These are phyloP conservation scores for Colletotrichum sp. DNA, from an alignment of 2,329 filamentous ascomycete species.

Conservation along the genomic window DNA sequence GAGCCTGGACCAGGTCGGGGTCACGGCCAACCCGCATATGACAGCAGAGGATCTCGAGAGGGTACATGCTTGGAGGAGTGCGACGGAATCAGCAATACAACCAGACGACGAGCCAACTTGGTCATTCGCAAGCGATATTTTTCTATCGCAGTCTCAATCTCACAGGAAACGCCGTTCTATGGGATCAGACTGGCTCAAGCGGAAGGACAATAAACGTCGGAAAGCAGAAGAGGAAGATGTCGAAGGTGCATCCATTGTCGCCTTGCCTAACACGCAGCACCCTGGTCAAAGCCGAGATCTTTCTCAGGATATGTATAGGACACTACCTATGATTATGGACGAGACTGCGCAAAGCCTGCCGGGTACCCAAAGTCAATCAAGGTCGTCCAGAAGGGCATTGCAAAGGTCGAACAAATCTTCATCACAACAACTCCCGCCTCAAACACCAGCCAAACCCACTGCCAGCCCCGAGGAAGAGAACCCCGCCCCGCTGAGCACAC, in stretches of 20 bases:
- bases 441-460: background rate
- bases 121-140: conserved; percentile 25
- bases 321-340: background rate
- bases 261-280: background rate
- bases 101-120: conserved; percentile 7
- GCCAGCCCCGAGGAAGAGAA: background rate
- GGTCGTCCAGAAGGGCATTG: background rate
- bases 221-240: background rate
- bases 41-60: conserved; percentile 34
- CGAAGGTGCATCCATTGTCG: background rate
- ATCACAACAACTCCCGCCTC: background rate
- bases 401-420: background rate
- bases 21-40: conserved; percentile 32
- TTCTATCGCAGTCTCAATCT: conserved; percentile 25
- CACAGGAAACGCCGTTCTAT: conserved; percentile 24
- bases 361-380: background rate
- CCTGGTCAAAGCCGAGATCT: background rate
- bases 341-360: background rate
- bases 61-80: conserved; percentile 37
- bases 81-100: conserved; percentile 8
- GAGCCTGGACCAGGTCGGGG: conserved; percentile 40
- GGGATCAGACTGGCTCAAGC: conserved; percentile 37
- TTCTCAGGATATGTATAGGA: background rate
- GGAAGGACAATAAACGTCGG: conserved; percentile 32
- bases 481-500: conserved; percentile 1